A percentile compares a stretch with the other conserved stretches of the same genome.
Conservation (phyloP, 73 alveolate genomes). For the Durusdinium trenchii region DNA sequence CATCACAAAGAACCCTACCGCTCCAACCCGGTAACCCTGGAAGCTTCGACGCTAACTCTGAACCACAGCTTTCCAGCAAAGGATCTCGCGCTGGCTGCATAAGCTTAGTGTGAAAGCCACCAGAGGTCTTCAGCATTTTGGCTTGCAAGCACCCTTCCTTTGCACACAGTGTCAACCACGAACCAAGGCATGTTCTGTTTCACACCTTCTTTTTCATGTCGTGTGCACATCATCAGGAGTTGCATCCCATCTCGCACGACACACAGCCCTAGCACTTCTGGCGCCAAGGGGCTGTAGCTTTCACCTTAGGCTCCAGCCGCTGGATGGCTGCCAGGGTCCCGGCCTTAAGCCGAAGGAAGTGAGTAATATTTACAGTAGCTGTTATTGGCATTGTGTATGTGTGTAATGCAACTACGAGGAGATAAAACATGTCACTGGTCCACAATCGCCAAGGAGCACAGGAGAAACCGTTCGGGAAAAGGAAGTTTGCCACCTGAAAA, state of each 20-base stretch:
- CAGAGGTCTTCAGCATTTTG: constrained; percentile 77
- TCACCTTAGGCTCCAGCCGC: constrained; percentile 59
- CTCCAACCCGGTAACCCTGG: background rate
- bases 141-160: constrained; percentile 73
- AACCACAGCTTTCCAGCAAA: background rate
- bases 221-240: background rate
- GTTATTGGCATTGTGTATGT: background rate
- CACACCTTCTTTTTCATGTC: background rate
- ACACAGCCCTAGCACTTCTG: background rate
- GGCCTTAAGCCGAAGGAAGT: background rate
- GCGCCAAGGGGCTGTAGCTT: background rate
- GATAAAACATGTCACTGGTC: background rate
- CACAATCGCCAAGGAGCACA: background rate
- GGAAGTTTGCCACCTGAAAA: constrained; percentile 58
- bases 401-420: background rate
- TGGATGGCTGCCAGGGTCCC: constrained; percentile 56
- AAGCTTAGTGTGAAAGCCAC: constrained; percentile 69
- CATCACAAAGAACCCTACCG: background rate
- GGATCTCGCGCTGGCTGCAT: constrained; percentile 75
- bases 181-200: background rate
- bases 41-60: background rate
- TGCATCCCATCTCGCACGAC: background rate
- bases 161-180: background rate
- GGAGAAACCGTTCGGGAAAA: constrained; percentile 79
- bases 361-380: background rate